Evolutionary conservation across 345 rosid genomes (phyloP).

Genomic region (Acer yangbiense): DNA sequence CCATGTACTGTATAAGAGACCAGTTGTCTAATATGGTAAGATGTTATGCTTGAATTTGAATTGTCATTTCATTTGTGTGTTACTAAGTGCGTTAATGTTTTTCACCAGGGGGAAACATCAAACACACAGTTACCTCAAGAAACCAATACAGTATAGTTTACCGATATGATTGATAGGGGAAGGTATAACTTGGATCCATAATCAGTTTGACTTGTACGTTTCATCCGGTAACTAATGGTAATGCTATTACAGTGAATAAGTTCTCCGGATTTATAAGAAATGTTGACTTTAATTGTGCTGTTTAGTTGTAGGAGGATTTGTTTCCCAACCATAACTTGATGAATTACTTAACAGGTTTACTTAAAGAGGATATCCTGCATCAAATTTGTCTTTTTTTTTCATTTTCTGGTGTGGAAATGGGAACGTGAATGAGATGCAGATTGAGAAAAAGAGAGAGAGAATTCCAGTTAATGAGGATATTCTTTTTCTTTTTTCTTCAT

Average conservation of each 20-base stretch:
- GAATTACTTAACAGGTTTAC: not conserved
- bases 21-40: constrained; percentile 46
- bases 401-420: too few species aligned
- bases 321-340: not conserved
- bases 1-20: constrained; percentile 50
- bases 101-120: constrained; percentile 25
- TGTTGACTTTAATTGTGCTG: not conserved
- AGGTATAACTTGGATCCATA: not conserved
- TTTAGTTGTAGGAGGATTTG: not conserved
- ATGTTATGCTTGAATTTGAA: constrained; percentile 16
- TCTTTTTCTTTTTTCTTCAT: too few species aligned
- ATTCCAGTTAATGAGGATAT: too few species aligned
- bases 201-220: not conserved
- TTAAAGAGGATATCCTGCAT: not conserved
- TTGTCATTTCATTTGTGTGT: not conserved
- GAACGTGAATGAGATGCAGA: too few species aligned
- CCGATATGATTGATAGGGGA: not conserved
- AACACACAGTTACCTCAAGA: constrained; percentile 17
- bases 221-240: not conserved
- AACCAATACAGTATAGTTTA: constrained; percentile 16
- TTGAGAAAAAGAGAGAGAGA: too few species aligned
- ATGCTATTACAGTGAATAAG: not conserved
- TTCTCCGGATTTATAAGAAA: not conserved
- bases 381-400: not conserved
- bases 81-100: not conserved